These are phyloP conservation scores for Boletus sensibilis DNA, from an alignment of 768 basidiomycete species.

Conservation along the genomic window DNA sequence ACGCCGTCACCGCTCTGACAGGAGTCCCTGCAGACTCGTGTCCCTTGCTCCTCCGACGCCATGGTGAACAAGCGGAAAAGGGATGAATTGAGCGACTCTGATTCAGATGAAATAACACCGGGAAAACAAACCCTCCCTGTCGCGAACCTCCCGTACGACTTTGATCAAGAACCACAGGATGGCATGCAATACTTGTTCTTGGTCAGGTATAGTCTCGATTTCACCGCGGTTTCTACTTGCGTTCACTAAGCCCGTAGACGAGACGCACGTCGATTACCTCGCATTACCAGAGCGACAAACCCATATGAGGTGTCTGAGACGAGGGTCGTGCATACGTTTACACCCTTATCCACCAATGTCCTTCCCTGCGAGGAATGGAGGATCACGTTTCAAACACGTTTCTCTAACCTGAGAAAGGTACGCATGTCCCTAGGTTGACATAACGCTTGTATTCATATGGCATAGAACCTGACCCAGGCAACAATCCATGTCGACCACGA, in stretches of 20 bases:
- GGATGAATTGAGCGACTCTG: constrained; percentile 47
- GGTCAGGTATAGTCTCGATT: constrained; percentile 54
- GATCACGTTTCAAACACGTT: constrained; percentile 51
- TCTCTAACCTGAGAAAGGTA: constrained; percentile 64
- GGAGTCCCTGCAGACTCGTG: not conserved
- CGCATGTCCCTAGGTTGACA: not conserved
- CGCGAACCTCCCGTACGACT: constrained; percentile 73
- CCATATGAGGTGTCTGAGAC: constrained; percentile 55
- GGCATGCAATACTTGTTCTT: constrained; percentile 81
- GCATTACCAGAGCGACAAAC: constrained; percentile 61
- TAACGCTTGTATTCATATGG: constrained; percentile 5
- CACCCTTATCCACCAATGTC: constrained; percentile 27
- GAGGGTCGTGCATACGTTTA: constrained; percentile 18
- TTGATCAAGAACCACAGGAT: constrained; percentile 61
- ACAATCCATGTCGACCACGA: constrained; percentile 38
- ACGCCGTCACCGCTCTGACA: constrained; percentile 8
- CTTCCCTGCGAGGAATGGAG: constrained; percentile 74
- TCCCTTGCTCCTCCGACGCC: not conserved
- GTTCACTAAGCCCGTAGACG: constrained; percentile 47
- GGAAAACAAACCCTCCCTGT: constrained; percentile 78
- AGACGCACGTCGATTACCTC: constrained; percentile 65
- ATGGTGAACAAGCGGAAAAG: constrained; percentile 55
- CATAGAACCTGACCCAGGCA: constrained; percentile 66
- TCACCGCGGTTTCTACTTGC: not conserved
- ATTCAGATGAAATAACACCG: constrained; percentile 59